A percentile compares a stretch with the other conserved stretches of the same genome.
These are phyloP conservation scores for Vanderwaltozyma polyspora DNA, from an alignment of 805 yeast species.

Conservation along the genomic window DNA sequence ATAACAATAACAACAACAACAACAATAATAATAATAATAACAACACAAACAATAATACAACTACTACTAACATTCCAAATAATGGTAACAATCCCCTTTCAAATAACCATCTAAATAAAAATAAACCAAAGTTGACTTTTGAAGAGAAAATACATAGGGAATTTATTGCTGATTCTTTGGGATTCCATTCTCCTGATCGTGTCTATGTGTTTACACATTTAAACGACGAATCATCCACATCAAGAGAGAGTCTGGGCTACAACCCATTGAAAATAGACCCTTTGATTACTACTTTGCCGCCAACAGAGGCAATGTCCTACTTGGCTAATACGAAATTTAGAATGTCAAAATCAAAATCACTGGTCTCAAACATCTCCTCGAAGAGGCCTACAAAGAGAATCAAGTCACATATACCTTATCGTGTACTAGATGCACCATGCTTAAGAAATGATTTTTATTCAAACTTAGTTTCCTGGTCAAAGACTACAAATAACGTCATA, in stretches of 20 bases:
- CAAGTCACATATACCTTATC: conserved; percentile 34
- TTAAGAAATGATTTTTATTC: conserved; percentile 69
- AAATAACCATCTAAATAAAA: neutral
- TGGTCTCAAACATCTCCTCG: neutral
- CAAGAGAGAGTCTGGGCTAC: neutral
- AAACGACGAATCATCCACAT: neutral
- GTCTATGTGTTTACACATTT: conserved; percentile 29
- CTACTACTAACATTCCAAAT: neutral
- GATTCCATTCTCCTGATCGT: conserved; percentile 31
- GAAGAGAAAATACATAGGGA: conserved; percentile 23
- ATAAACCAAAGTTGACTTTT: conserved; percentile 2
- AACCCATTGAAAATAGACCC: conserved; percentile 11
- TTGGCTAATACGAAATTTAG: conserved; percentile 6
- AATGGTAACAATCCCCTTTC: neutral
- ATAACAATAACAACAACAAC: neutral
- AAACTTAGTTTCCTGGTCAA: conserved; percentile 66
- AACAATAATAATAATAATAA: neutral
- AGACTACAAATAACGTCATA: conserved; percentile 36
- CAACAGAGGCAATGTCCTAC: conserved; percentile 10
- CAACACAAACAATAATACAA: neutral
- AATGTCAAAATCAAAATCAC: conserved; percentile 5
- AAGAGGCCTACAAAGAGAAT: conserved; percentile 20
- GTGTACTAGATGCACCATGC: conserved; percentile 58
- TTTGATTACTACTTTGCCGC: conserved; percentile 13
- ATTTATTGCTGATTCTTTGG: conserved; percentile 41